Conservation (phyloP, 2,329 filamentous ascomycete species). For the Aspergillus costaricaensis region DNA sequence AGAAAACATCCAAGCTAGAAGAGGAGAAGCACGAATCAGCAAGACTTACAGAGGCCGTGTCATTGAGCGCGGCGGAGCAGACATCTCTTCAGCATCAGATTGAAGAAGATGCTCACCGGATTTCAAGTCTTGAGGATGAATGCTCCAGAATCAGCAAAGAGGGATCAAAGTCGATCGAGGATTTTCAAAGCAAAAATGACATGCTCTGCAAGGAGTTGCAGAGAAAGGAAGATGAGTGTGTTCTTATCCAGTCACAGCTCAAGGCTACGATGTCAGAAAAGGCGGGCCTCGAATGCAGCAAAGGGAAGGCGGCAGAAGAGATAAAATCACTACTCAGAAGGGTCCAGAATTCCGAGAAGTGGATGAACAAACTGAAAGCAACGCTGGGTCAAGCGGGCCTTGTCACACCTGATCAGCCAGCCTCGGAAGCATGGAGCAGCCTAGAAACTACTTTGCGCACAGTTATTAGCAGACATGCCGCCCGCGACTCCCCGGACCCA, state of each 20-base stretch:
- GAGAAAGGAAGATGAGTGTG: conserved; percentile 36
- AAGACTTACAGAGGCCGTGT: conserved; percentile 26
- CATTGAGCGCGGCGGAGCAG: conserved; percentile 18
- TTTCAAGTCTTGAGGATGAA: conserved; percentile 25
- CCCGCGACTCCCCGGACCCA: background rate
- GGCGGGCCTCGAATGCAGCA: conserved; percentile 22
- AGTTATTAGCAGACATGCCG: background rate
- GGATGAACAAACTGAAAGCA: conserved; percentile 25
- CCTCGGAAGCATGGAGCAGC: conserved; percentile 22
- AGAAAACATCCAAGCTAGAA: conserved; percentile 16
- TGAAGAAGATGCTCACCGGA: conserved; percentile 23
- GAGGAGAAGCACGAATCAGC: conserved; percentile 23
- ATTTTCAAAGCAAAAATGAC: conserved; percentile 18
- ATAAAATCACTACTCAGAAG: conserved; percentile 26
- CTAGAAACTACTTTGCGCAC: conserved; percentile 22
- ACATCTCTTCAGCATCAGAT: conserved; percentile 22
- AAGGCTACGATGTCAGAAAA: conserved; percentile 16
- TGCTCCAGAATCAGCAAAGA: conserved; percentile 12
- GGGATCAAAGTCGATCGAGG: conserved; percentile 1
- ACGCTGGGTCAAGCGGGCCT: conserved; percentile 21
- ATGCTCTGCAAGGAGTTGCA: conserved; percentile 16
- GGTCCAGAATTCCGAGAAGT: conserved; percentile 29
- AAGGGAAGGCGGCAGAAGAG: conserved; percentile 26
- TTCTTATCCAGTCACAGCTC: conserved; percentile 15
- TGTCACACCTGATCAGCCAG: conserved; percentile 18